Conservation (phyloP, 2,329 filamentous ascomycete genomes). For the Falciphora oryzae region DNA sequence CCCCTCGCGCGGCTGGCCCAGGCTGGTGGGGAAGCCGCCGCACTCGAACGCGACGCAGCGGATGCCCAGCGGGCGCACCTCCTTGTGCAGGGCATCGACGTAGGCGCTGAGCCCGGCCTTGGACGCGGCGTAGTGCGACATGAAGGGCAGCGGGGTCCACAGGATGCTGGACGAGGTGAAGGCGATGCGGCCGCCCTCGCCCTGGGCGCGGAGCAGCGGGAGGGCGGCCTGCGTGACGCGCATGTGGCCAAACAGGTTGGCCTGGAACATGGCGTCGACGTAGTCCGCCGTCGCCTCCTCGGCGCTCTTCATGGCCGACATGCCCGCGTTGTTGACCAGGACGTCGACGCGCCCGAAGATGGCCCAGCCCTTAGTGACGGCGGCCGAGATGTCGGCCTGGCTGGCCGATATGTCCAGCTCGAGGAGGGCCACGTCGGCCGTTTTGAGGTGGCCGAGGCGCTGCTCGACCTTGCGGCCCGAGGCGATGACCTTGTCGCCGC, state of each 20-base stretch:
- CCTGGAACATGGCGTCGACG: conserved; percentile 14
- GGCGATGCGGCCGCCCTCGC: conserved; percentile 16
- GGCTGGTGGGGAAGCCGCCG: conserved; percentile 25
- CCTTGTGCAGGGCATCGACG: conserved; percentile 25
- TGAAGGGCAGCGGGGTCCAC: conserved; percentile 25
- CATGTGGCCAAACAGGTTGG: conserved; percentile 18
- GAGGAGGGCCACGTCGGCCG: conserved; percentile 9
- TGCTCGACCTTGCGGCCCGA: conserved; percentile 14
- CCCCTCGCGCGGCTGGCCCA: conserved; percentile 21
- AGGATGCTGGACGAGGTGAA: conserved; percentile 24
- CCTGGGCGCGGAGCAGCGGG: conserved; percentile 15
- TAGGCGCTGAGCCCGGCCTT: conserved; percentile 24
- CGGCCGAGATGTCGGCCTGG: conserved; percentile 11
- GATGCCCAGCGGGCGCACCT: conserved; percentile 23
- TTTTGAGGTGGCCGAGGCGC: not conserved
- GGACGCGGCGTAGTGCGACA: conserved; percentile 25
- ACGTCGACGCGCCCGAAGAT: conserved; percentile 18
- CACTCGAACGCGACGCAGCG: conserved; percentile 25
- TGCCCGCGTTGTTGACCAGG: conserved; percentile 19
- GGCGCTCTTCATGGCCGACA: conserved; percentile 10
- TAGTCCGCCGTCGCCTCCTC: conserved; percentile 14
- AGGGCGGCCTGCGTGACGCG: conserved; percentile 18
- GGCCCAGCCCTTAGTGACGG: conserved; percentile 12
- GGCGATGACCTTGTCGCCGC: conserved; percentile 18
- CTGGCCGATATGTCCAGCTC: conserved; percentile 16